phyloP scores from a whole-genome alignment of 331 rosid genomes.

The Saraca asoca region DNA sequence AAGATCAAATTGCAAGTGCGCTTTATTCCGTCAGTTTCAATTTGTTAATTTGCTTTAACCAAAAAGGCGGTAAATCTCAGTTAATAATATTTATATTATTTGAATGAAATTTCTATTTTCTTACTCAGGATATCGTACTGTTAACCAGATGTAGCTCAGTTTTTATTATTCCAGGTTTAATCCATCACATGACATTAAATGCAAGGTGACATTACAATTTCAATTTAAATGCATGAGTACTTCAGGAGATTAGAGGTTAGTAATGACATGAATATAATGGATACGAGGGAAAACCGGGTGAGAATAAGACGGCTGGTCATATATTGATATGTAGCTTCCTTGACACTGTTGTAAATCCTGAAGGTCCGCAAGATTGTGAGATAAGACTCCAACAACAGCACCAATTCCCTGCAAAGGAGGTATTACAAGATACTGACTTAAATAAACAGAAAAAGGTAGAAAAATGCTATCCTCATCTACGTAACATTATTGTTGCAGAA shows the following conservation, averaged over 20 bases:
- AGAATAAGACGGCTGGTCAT: slow-evolving; percentile 75
- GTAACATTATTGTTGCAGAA: neutral
- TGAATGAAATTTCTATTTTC: too few relatives aligned
- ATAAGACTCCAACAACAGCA: slow-evolving; percentile 91
- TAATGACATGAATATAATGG: slow-evolving; percentile 1
- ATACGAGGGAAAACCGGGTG: slow-evolving; percentile 55
- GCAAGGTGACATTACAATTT: neutral
- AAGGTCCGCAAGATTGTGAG: slow-evolving; percentile 90
- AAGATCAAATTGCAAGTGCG: neutral
- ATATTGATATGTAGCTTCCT: slow-evolving; percentile 88
- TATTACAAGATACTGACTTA: slow-evolving; percentile 19
- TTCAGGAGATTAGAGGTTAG: neutral
- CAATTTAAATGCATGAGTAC: neutral
- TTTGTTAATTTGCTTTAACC: neutral
- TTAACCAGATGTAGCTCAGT: too few relatives aligned
- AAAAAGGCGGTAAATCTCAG: neutral
- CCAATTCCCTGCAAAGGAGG: slow-evolving; percentile 60
- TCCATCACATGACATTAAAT: neutral
- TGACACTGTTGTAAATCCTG: slow-evolving; percentile 59
- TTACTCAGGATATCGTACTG: too few relatives aligned
- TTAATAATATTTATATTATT: too few relatives aligned
- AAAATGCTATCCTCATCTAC: neutral
- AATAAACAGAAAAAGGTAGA: slow-evolving; percentile 7
- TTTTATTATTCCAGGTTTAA: too few relatives aligned
- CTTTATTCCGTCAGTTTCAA: neutral